A percentile compares a stretch with the other conserved stretches of the same genome.
These are phyloP conservation scores for Candida easanensis DNA, from an alignment of 805 yeast species.

Conservation along the genomic window DNA sequence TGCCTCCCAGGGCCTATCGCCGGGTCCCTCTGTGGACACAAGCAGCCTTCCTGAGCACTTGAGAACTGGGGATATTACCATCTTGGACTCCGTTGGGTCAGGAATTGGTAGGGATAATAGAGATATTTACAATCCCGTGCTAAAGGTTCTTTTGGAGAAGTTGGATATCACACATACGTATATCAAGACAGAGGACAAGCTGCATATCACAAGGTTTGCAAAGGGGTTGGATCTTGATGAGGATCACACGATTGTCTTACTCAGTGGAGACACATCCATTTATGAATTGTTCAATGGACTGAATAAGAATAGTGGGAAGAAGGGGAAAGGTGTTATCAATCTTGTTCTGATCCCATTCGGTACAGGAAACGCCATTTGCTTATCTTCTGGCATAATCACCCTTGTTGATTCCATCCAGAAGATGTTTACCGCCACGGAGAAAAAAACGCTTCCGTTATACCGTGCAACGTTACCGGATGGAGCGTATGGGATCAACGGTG, in stretches of 20 bases:
- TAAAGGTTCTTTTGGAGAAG: conserved; percentile 45
- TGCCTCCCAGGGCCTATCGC: background rate
- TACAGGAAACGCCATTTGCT: conserved; percentile 80
- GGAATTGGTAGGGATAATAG: conserved; percentile 34
- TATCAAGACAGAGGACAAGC: conserved; percentile 38
- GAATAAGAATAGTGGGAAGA: conserved; percentile 29
- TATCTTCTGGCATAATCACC: conserved; percentile 47
- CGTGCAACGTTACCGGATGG: conserved; percentile 31
- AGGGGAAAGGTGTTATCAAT: conserved; percentile 13
- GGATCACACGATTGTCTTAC: conserved; percentile 47
- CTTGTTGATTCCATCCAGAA: conserved; percentile 35
- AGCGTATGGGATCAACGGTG: background rate
- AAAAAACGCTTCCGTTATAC: conserved; percentile 32
- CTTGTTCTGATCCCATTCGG: conserved; percentile 63
- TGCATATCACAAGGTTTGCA: conserved; percentile 43
- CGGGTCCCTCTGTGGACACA: background rate
- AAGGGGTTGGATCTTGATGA: conserved; percentile 21
- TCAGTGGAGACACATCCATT: conserved; percentile 87
- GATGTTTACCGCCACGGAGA: conserved; percentile 27
- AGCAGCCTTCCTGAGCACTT: conserved; percentile 13
- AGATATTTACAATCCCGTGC: conserved; percentile 40
- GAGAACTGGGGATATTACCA: conserved; percentile 15
- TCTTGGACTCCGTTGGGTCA: conserved; percentile 36
- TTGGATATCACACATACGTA: conserved; percentile 38
- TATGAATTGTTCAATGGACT: conserved; percentile 64